Evolutionary conservation across 2,329 filamentous ascomycete species (phyloP).

Genomic region (Hymenoscyphus fructigenus): DNA sequence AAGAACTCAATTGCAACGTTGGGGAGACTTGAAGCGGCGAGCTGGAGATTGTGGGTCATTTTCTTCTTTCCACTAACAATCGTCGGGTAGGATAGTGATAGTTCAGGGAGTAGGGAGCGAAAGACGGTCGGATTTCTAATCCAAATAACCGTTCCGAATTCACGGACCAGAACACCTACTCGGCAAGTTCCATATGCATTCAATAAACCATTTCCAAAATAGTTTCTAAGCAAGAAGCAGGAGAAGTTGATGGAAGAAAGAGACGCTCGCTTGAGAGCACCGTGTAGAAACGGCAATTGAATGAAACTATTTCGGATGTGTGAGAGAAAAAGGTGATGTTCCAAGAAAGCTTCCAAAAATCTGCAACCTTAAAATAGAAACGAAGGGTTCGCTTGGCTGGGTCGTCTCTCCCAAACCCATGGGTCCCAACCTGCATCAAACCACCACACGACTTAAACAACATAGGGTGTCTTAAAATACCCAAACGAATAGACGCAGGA

Average conservation of each 20-base stretch:
- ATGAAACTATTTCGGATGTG: background rate
- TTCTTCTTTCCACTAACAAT: too few species aligned
- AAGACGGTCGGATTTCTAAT: background rate
- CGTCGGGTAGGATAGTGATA: too few species aligned
- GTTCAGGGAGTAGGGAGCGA: too few species aligned
- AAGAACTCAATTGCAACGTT: background rate
- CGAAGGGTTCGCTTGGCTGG: background rate
- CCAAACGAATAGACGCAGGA: background rate
- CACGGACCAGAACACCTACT: background rate
- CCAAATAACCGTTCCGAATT: background rate
- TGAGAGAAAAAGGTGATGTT: background rate
- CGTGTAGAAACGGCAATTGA: background rate
- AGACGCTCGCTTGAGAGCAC: background rate
- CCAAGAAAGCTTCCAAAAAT: background rate
- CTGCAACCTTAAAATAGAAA: conserved; percentile 1
- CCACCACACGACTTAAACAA: too few species aligned
- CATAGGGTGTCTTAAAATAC: background rate
- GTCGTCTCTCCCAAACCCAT: background rate
- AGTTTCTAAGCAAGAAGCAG: background rate
- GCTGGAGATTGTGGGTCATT: background rate
- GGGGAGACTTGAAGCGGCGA: background rate
- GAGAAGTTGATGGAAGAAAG: background rate
- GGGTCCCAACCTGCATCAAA: too few species aligned
- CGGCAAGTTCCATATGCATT: background rate
- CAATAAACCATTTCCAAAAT: background rate